Evolutionary conservation across 2,329 filamentous ascomycete species (phyloP).

Genomic region (Dothideomycetes sp.): DNA sequence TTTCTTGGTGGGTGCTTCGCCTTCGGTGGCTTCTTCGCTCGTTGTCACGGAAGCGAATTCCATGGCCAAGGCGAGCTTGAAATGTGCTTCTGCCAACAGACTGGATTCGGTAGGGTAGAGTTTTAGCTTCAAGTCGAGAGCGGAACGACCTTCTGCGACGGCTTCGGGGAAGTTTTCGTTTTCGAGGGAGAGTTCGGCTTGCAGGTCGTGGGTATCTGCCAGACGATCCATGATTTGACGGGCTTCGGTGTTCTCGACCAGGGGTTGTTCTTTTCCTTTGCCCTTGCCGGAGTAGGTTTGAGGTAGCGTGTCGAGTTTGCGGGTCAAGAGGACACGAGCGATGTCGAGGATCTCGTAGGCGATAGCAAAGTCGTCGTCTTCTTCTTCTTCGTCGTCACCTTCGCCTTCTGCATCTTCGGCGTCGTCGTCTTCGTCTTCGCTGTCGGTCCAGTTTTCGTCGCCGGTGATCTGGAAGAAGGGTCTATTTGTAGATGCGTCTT

Average conservation of each 20-base stretch:
- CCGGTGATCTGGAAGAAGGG: slow-evolving; percentile 86
- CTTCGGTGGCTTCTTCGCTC: slow-evolving; percentile 43
- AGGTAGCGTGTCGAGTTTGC: slow-evolving; percentile 43
- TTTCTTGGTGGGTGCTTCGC: slow-evolving; percentile 29
- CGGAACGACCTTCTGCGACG: slow-evolving; percentile 71
- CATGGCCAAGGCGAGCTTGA: slow-evolving; percentile 87
- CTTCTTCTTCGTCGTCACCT: slow-evolving; percentile 38
- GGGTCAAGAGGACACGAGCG: slow-evolving; percentile 49
- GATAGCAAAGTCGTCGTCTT: slow-evolving; percentile 54
- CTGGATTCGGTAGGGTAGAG: slow-evolving; percentile 74
- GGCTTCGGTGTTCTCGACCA: slow-evolving; percentile 28
- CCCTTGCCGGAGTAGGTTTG: slow-evolving; percentile 39
- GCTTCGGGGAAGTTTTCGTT: slow-evolving; percentile 86
- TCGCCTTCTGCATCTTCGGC: slow-evolving; percentile 36
- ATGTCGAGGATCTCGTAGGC: slow-evolving; percentile 57
- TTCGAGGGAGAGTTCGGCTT: slow-evolving; percentile 94
- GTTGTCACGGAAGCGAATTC: slow-evolving; percentile 80
- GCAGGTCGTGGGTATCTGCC: slow-evolving; percentile 85
- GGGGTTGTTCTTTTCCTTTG: slow-evolving; percentile 28
- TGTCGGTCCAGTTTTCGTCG: slow-evolving; percentile 87
- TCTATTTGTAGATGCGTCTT: slow-evolving; percentile 49
- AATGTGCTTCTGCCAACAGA: slow-evolving; percentile 87
- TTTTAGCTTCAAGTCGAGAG: slow-evolving; percentile 68
- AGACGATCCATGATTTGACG: slow-evolving; percentile 72
- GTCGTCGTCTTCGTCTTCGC: slow-evolving; percentile 51